A percentile compares a stretch with the other conserved stretches of the same genome.
Evolutionary conservation across 805 yeast genomes (phyloP).

Genomic region (Saccharomycopsis sp.): DNA sequence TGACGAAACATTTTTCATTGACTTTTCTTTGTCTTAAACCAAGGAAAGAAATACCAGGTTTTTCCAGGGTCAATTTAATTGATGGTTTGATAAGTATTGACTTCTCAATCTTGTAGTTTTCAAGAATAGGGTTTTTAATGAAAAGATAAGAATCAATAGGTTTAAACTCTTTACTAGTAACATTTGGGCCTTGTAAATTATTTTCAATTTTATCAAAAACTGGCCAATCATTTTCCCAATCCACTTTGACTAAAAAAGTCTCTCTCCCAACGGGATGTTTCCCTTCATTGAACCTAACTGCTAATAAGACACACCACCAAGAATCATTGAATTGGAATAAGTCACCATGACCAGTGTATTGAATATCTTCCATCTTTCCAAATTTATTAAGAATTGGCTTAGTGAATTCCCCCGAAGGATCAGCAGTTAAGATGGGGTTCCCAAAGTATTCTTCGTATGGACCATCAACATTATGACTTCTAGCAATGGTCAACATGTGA

Average conservation of each 20-base stretch:
- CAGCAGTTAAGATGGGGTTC: constrained; percentile 13
- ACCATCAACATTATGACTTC: constrained; percentile 5
- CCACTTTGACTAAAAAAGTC: constrained; percentile 7
- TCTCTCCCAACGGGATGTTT: constrained; percentile 15
- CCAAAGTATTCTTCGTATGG: constrained; percentile 5
- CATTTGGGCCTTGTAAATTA: constrained; percentile 1
- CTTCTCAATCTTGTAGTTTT: constrained; percentile 6
- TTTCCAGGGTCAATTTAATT: constrained; percentile 1
- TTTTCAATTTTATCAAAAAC: constrained; percentile 1
- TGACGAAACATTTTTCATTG: neutral
- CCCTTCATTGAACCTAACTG: constrained; percentile 1
- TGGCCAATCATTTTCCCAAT: constrained; percentile 14
- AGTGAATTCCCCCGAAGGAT: constrained; percentile 12
- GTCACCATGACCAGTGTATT: constrained; percentile 14
- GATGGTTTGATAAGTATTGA: constrained; percentile 6
- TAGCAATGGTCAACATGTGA: constrained; percentile 13
- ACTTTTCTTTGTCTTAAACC: constrained; percentile 7
- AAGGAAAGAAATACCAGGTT: constrained; percentile 8
- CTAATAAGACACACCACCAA: constrained; percentile 10
- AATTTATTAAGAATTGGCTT: neutral
- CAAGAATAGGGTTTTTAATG: constrained; percentile 8
- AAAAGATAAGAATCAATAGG: neutral
- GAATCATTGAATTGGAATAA: constrained; percentile 2
- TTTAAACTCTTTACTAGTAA: neutral
- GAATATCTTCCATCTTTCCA: constrained; percentile 5